Base-by-base conservation (phyloP, 106 monocot genomes). In the Cymbidium sinense region DNA sequence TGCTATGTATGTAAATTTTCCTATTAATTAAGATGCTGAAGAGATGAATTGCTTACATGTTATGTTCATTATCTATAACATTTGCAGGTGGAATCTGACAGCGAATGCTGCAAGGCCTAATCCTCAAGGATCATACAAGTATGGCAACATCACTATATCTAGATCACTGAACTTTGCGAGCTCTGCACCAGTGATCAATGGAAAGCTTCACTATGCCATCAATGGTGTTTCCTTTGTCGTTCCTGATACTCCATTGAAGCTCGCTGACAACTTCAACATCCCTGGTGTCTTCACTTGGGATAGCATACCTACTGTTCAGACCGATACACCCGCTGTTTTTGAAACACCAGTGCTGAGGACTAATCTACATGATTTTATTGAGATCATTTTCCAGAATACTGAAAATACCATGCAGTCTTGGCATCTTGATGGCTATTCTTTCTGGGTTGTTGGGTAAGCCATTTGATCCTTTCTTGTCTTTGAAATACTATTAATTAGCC, bases 381-480 rank as follows among this genome's bases (percentile, higher is more conserved):
- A 94, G 81, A 83, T 98, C 21, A 84, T 98, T 33, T 94, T 98
- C 86, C 87, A 90, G 70, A 94, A 92, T 80, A 87, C 77, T 1
- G 94, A 98, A 80, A 83, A 81, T 1, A 82, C 67, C 29, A 72
- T 91, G 54, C 92, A 92, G 30, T 79, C 92, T 7, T 98, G 98
- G 98, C 98, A 94, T 81, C 80, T 94, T 4, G 94, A 94, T 79
- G 98, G 98, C 41, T 88, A 86, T 35, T 86, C 86, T 79, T 98
- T 94, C 87, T 98, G 98, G 98, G 90, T 90, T 75, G 98, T 98
- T 50, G 98, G 92, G 94, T 96, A 85, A 81, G 87, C 41, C 62
- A 21, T 54, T 71, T 7, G 34, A n/a, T 41, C n/a, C n/a, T n/a
- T n/a, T n/a, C n/a, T n/a, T n/a, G n/a, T n/a, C n/a, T n/a, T n/a